Evolutionary conservation across 2,329 filamentous ascomycete genomes (phyloP).

Genomic region (Coleophoma crateriformis): DNA sequence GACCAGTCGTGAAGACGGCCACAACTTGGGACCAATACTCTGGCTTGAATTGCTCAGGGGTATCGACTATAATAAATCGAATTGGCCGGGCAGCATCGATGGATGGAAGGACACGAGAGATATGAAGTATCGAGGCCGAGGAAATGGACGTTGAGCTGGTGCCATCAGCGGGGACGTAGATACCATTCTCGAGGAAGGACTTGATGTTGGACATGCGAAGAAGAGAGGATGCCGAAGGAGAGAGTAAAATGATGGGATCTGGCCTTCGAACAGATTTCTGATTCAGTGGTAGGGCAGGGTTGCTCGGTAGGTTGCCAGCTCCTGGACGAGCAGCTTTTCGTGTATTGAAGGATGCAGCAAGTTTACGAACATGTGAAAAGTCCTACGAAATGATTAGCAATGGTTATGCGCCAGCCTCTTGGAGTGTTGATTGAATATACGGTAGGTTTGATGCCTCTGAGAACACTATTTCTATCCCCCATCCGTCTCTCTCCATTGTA

Average conservation of each 20-base stretch:
- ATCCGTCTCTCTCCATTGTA: conserved; percentile 88
- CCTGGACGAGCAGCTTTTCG: conserved; percentile 42
- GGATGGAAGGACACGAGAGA: conserved; percentile 69
- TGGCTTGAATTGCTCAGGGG: conserved; percentile 90
- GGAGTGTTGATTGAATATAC: conserved; percentile 43
- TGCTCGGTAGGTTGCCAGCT: conserved; percentile 29
- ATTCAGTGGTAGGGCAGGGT: conserved; percentile 46
- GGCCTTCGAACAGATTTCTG: conserved; percentile 45
- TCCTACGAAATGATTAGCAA: conserved; percentile 50
- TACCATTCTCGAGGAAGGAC: conserved; percentile 80
- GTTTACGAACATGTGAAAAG: conserved; percentile 88
- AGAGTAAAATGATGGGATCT: conserved; percentile 93
- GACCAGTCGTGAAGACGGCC: conserved; percentile 94
- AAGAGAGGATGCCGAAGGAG: conserved; percentile 89
- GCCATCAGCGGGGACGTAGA: conserved; percentile 71
- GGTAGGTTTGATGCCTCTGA: conserved; percentile 83
- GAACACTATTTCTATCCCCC: conserved; percentile 84
- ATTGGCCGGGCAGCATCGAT: conserved; percentile 68
- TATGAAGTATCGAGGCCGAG: conserved; percentile 75
- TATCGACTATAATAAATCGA: conserved; percentile 93
- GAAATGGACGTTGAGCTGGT: conserved; percentile 54
- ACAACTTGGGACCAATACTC: conserved; percentile 97
- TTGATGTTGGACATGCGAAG: conserved; percentile 95
- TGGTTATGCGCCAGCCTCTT: background rate
- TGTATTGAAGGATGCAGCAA: conserved; percentile 70